Evolutionary conservation across 2,329 filamentous ascomycete species (phyloP).

Genomic region (Drechmeria coniospora): DNA sequence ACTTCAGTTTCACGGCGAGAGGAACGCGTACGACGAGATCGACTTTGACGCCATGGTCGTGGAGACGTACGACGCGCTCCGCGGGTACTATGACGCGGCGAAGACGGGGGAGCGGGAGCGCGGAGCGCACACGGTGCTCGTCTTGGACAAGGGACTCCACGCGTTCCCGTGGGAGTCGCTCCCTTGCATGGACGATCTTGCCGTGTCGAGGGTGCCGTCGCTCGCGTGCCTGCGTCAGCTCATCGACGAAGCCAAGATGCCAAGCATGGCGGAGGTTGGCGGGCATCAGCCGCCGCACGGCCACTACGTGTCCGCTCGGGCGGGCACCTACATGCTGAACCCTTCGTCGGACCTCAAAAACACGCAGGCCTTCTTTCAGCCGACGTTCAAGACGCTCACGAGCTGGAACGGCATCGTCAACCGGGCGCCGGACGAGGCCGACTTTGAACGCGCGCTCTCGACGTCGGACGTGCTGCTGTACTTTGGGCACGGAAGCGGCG

Average conservation of each 20-base stretch:
- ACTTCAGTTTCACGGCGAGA: slow-evolving; percentile 88
- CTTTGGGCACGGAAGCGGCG: slow-evolving; percentile 90
- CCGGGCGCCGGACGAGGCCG: slow-evolving; percentile 56
- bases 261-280: slow-evolving; percentile 3
- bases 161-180: slow-evolving; percentile 92
- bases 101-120: slow-evolving; percentile 24
- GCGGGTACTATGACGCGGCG: slow-evolving; percentile 51
- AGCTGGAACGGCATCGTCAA: slow-evolving; percentile 57
- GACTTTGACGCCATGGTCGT: slow-evolving; percentile 88
- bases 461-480: slow-evolving; percentile 66
- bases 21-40: slow-evolving; percentile 93
- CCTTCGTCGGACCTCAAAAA: slow-evolving; percentile 69
- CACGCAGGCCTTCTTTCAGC: slow-evolving; percentile 62
- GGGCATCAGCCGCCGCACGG: slow-evolving; percentile 21
- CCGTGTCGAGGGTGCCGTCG: slow-evolving; percentile 79
- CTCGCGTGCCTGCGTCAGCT: slow-evolving; percentile 67
- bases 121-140: slow-evolving; percentile 61
- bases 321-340: slow-evolving; percentile 73
- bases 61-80: slow-evolving; percentile 72
- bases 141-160: slow-evolving; percentile 84
- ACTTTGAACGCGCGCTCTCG: slow-evolving; percentile 56
- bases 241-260: slow-evolving; percentile 36
- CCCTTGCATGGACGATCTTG: slow-evolving; percentile 63
- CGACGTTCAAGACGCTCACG: slow-evolving; percentile 46
- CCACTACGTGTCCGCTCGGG: slow-evolving; percentile 37